Evolutionary conservation across 2,329 filamentous ascomycete genomes (phyloP).

Genomic region (Exserohilum rostratum): DNA sequence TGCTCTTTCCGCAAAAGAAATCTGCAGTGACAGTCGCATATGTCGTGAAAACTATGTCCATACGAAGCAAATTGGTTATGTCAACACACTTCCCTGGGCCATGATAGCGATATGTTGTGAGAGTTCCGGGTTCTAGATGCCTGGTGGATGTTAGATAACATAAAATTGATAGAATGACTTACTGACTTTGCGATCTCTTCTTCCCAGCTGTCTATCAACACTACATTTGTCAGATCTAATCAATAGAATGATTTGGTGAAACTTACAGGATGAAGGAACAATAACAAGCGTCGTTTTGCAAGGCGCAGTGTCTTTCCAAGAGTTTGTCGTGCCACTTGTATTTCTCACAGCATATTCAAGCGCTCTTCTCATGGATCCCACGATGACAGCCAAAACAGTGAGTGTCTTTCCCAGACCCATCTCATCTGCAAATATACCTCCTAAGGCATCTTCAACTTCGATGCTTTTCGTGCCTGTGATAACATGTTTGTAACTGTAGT

Average conservation of each 20-base stretch:
- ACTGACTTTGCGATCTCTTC: conserved; percentile 1
- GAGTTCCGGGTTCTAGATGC: background rate
- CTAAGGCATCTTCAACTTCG: conserved; percentile 29
- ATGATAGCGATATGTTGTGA: conserved; percentile 22
- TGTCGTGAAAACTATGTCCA: conserved; percentile 39
- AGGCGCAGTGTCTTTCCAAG: background rate
- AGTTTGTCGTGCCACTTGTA: background rate
- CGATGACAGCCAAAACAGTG: conserved; percentile 58
- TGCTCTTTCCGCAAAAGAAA: conserved; percentile 3
- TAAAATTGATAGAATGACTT: background rate
- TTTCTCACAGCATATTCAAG: conserved; percentile 40
- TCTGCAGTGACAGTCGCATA: conserved; percentile 35
- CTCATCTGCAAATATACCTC: conserved; percentile 64
- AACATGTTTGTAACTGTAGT: conserved; percentile 57
- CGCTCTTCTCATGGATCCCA: conserved; percentile 50
- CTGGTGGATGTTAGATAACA: background rate
- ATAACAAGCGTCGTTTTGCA: conserved; percentile 36
- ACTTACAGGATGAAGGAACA: conserved; percentile 36
- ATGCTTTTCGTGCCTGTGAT: conserved; percentile 65
- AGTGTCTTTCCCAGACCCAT: conserved; percentile 68
- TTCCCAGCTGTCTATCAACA: background rate
- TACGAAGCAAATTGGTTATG: background rate
- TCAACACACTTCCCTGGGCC: conserved; percentile 10
- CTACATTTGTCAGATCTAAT: background rate
- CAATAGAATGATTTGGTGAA: conserved; percentile 25